Evolutionary conservation across 192 early-diverging fungal species (phyloP), one percentile per base, ranked within the genome.

Genomic region (Umbelopsis vinacea): DNA sequence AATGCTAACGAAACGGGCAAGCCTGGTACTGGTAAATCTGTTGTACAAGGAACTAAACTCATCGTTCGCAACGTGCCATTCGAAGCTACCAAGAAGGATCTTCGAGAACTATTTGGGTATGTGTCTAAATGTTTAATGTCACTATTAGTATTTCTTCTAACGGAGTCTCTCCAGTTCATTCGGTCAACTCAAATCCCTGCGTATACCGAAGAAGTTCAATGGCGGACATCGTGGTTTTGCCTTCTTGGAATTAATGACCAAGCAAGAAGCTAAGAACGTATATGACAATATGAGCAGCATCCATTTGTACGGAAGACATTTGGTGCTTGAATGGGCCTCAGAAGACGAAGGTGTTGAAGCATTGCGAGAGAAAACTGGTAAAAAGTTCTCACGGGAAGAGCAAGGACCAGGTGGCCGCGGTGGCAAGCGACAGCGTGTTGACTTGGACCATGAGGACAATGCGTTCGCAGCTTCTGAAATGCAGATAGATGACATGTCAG

Each of bases 241-340:
- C 53, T 99, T 99, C 86, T 89, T 97, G 71, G 98, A 99, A 77
- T 98, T 97, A 79, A 83, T 97, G 68, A 99, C 98, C 8, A 92
- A 93, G 74, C 94, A 97, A 76, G 96, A 98, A 79, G 98, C 98
- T 38, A 89, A 92, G 80, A 88, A 89, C 74, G 98, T 95, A 10
- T 91, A 92, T 79, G 90, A 93, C 52, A 85, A 93, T 17, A 89
- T 99, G 76, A 83, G 87, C 53, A 89, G 88, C 72, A 99, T 96
- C 46, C 98, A 99, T 86, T 90, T 99, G 85, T 96, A 97, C 69
- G 98, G 98, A 69, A 90, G 98, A 26, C 98, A 97, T 77, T 77
- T 99, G 76, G 96, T 99, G 7, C 84, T 98, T 52, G 96, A 96
- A 82, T 99, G 92, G 92, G 98, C 96, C 19, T 88, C 95, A 72